Evolutionary conservation across 176 grass and related monocot genomes (phyloP).

Genomic region (Pontederia paniculata): DNA sequence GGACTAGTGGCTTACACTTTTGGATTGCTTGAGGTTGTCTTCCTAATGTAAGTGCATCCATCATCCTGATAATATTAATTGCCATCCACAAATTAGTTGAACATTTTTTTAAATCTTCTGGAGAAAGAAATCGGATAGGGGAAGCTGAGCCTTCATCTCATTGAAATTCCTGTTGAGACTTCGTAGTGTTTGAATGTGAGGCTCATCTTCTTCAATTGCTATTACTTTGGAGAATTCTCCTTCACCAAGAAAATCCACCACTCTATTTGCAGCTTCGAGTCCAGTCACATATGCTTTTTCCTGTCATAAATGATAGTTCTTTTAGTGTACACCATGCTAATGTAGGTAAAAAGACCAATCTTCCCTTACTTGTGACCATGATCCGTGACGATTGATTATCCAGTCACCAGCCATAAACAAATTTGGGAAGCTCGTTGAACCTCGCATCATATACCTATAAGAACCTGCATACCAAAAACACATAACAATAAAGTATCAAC

Average conservation of each 20-base stretch:
- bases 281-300: slow-evolving; percentile 89
- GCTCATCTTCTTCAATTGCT: slow-evolving; percentile 67
- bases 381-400: slow-evolving; percentile 82
- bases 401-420: slow-evolving; percentile 81
- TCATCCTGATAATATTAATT: too few relatives aligned
- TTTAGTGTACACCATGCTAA: not conserved
- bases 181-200: slow-evolving; percentile 49
- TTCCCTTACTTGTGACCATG: slow-evolving; percentile 61
- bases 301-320: slow-evolving; percentile 11
- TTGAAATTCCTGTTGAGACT: slow-evolving; percentile 52
- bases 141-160: slow-evolving; percentile 50
- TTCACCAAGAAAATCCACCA: slow-evolving; percentile 48
- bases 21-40: too few relatives aligned
- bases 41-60: too few relatives aligned
- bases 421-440: slow-evolving; percentile 63
- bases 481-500: not conserved
- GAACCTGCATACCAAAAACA: slow-evolving; percentile 44
- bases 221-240: slow-evolving; percentile 91
- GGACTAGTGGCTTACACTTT: too few relatives aligned
- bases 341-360: not conserved
- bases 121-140: slow-evolving; percentile 57
- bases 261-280: slow-evolving; percentile 79
- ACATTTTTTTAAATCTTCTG: slow-evolving; percentile 3
- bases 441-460: slow-evolving; percentile 55
- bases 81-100: too few relatives aligned